Conservation (phyloP, 2,329 filamentous ascomycete species). For the Simplicillium sp. region DNA sequence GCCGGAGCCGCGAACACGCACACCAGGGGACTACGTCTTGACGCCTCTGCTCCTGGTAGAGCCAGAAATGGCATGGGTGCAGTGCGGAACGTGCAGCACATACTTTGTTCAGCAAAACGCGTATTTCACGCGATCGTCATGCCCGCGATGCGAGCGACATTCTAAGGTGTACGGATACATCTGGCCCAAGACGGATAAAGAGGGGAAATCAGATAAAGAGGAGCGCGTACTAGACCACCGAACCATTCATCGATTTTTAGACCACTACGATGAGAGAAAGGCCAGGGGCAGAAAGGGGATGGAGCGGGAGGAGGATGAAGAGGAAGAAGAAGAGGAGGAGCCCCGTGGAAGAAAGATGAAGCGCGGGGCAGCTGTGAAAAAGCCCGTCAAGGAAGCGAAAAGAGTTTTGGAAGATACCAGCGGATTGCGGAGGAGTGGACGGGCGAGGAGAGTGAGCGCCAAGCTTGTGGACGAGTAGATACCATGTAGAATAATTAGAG, state of each 20-base stretch:
- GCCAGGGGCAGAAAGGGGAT: constrained; percentile 32
- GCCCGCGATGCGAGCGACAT: constrained; percentile 88
- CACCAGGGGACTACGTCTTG: constrained; percentile 73
- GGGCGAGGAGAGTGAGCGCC: constrained; percentile 1
- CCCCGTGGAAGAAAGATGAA: constrained; percentile 16
- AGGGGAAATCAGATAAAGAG: constrained; percentile 63
- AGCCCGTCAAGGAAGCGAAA: constrained; percentile 3
- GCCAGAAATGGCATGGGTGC: constrained; percentile 72
- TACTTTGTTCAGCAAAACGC: constrained; percentile 84
- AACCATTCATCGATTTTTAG: constrained; percentile 76
- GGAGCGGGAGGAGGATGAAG: constrained; percentile 15
- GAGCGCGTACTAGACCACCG: constrained; percentile 73
- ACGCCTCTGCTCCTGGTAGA: constrained; percentile 68
- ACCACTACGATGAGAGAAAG: constrained; percentile 55
- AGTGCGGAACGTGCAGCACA: constrained; percentile 73
- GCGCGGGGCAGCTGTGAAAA: constrained; percentile 11
- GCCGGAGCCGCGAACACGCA: constrained; percentile 31
- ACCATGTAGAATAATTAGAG: not conserved
- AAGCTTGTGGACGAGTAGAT: constrained; percentile 1
- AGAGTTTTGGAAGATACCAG: not conserved
- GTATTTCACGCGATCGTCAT: constrained; percentile 76
- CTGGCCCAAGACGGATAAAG: constrained; percentile 90
- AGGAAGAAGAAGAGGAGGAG: constrained; percentile 16
- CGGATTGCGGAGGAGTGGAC: constrained; percentile 3
- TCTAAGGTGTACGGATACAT: constrained; percentile 90